phyloP scores from a whole-genome alignment of 176 grass and related monocot genomes.

The Avena eriantha region DNA sequence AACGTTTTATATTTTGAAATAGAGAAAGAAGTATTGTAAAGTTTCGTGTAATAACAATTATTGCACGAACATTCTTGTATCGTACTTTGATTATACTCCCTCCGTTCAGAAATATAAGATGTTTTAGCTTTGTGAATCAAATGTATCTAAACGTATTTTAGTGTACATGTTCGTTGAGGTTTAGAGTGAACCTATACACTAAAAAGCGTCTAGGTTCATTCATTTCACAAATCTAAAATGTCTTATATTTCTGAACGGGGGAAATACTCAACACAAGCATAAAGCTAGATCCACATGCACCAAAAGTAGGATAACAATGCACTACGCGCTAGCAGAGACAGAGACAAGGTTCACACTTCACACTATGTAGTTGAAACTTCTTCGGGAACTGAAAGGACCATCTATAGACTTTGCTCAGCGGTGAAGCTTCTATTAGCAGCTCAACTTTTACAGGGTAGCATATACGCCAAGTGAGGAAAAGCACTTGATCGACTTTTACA shows the following conservation, averaged over 20 bases:
- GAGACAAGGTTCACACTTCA: neutral
- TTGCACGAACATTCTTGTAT: too few species aligned
- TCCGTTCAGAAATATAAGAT: too few species aligned
- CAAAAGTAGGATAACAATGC: conserved; percentile 21
- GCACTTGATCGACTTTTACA: neutral
- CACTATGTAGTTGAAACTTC: neutral
- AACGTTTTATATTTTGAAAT: too few species aligned
- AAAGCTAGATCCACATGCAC: conserved; percentile 14
- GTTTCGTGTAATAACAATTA: too few species aligned
- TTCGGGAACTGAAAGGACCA: conserved; percentile 13
- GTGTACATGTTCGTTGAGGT: too few species aligned
- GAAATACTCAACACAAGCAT: neutral
- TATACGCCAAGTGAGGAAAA: conserved; percentile 36
- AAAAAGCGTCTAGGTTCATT: too few species aligned
- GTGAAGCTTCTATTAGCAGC: neutral
- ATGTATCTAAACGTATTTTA: too few species aligned
- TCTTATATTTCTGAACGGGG: neutral
- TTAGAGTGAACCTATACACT: too few species aligned
- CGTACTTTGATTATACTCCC: too few species aligned
- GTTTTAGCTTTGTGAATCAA: too few species aligned
- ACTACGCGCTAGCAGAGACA: neutral
- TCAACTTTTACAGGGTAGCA: neutral
- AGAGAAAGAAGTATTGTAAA: too few species aligned
- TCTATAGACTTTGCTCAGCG: conserved; percentile 19
- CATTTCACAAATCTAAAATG: too few species aligned